Base-by-base conservation (phyloP, 1,284 basidiomycete genomes). In the Meira miltonrushii region DNA sequence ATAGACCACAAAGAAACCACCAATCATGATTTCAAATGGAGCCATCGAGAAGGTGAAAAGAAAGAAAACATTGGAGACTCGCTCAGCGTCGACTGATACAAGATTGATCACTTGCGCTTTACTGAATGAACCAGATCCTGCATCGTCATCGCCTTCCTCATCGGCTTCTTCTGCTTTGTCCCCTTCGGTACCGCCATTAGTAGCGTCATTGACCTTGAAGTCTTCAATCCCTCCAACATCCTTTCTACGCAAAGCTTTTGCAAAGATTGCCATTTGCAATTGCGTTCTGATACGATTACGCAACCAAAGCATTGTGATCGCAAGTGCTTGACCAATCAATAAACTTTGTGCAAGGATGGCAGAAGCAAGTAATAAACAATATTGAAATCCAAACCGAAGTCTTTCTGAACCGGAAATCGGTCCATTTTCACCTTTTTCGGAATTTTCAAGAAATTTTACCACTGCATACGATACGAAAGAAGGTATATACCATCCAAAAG, bases 121-220 rank as follows among this genome's bases (percentile, higher is more conserved):
- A 39, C 53, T 57, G 39, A 59, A 59, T 12, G 55, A 38, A 12
- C 6, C 25, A 9, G 41, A 37, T n/a, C 40, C 55, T 25, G 47
- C 11, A 12, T 25, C 2, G 55, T 55, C 19, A 39, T 44, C 57
- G 6, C 15, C 54, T 10, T 54, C 54, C 17, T 58, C 38, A 12
- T 25, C 57, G 6, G 4, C 9, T 1, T 38, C 55, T 33, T 94
- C 11, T 47, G 54, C 13, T 41, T 54, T 19, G 51, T 37, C 25
- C 8, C 15, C 51, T 15, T 53, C 51, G 3, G 25, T 28, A 10
- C n/a, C 51, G 10, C 28, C 49, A 33, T 8, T 33, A 3, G 43
- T 1, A 10, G 43, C 19, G 10, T 52, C 46, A 8, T 33, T 33
- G 4, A 33, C 28, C 28, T 33, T 33, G 28, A 33, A 33, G 8